Conservation (phyloP, 1,284 basidiomycete species). For the Marasmius fiardii region DNA sequence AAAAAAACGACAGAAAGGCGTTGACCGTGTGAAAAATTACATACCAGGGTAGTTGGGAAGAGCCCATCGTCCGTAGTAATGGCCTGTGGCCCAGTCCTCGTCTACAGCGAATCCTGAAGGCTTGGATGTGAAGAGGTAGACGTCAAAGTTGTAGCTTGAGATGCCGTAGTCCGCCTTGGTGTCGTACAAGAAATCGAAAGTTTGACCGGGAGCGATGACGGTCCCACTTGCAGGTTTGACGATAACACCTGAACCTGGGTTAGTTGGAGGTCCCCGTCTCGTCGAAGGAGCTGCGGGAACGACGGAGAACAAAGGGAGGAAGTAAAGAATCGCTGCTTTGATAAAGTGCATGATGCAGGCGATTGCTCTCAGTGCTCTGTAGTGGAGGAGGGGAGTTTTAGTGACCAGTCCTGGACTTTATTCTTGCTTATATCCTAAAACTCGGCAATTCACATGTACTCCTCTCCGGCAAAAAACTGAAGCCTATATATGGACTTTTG, state of each 20-base stretch:
- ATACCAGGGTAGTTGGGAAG: slow-evolving; percentile 37
- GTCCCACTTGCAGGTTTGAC: slow-evolving; percentile 22
- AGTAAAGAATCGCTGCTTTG: slow-evolving; percentile 7
- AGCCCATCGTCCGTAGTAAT: slow-evolving; percentile 37
- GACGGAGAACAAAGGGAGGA: slow-evolving; percentile 14
- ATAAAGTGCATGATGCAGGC: slow-evolving; percentile 13
- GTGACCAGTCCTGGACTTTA: background rate
- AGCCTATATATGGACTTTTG: too few relatives aligned
- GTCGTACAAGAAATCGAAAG: slow-evolving; percentile 32
- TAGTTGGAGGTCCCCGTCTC: slow-evolving; percentile 9
- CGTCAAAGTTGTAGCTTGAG: slow-evolving; percentile 36
- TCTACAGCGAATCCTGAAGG: slow-evolving; percentile 23
- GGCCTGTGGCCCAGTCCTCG: slow-evolving; percentile 28
- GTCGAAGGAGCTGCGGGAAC: slow-evolving; percentile 17
- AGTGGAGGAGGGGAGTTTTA: background rate
- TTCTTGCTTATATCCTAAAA: background rate
- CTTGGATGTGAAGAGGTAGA: slow-evolving; percentile 29
- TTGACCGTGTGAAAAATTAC: background rate
- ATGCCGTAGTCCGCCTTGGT: slow-evolving; percentile 36
- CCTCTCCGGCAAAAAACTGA: too few relatives aligned
- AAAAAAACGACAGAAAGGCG: slow-evolving; percentile 10
- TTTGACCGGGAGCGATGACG: slow-evolving; percentile 23
- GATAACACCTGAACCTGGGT: slow-evolving; percentile 14
- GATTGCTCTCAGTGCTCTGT: background rate
- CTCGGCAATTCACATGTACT: background rate